Base-by-base conservation (phyloP, 2,329 filamentous ascomycete genomes). In the Monosporascus sp. region DNA sequence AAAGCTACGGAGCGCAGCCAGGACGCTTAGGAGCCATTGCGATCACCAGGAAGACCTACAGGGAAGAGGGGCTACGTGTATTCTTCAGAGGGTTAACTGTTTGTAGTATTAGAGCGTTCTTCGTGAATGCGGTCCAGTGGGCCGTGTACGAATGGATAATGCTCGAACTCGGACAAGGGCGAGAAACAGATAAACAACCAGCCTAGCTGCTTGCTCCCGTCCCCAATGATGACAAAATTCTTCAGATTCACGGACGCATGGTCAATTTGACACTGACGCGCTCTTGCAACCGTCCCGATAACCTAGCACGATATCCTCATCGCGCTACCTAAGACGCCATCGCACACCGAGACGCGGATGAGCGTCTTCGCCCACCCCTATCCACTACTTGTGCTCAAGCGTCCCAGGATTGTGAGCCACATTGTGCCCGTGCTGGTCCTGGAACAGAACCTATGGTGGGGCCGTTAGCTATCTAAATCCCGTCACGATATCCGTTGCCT, bases 81-180 rank as follows among this genome's bases (percentile, higher is more conserved):
- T 91, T 92, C 71, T 91, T 89, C 66, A 78, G 84, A 31, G 89
- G 89, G 0, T 70, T 97, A 43, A 84, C 85, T 1, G 78, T 96
- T 35, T 97, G 93, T 70, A 95, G 89, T 69, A 72, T 88, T 8
- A 78, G 93, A 60, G 93, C 93, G 0, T 97, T 97, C 68, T 75
- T 96, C 50, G 93, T 97, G 40, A 97, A 97, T 74, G 92, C 93
- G 2, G 88, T 90, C n/a, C 79, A 91, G 74, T 97, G 92, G 92
- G 87, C 88, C 24, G 83, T 90, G 6, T 97, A 97, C 68, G 92
- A 97, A 72, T 91, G 88, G 85, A 82, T 90, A 64, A 93, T 96
- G 88, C 66, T 69, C 26, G 76, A 81, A 63, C 65, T 86, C 22
- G 74, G 73, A 3, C 65, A 72, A 49, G 69, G 68, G 6, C 62